Percentiles rank a stretch among this genome's conserved stretches.
Conservation (phyloP, 345 rosid genomes). For the Populus euphratica region DNA sequence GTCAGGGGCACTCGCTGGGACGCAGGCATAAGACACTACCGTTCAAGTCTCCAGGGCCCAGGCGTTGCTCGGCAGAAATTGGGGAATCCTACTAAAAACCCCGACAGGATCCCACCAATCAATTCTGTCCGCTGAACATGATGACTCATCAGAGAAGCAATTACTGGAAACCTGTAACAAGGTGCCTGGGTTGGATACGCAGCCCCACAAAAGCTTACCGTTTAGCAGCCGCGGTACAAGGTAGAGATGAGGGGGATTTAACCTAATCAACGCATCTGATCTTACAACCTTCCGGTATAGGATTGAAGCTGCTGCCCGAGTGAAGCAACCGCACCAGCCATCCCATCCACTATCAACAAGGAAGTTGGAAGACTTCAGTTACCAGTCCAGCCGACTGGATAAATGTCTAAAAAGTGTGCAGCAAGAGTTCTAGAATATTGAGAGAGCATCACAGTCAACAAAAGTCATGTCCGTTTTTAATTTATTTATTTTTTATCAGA, state of each 20-base stretch:
- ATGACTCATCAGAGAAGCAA: conserved; percentile 4
- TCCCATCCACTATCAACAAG: background rate
- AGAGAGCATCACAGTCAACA: no score
- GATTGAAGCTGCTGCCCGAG: background rate
- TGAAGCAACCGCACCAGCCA: background rate
- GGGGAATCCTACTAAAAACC: conserved; percentile 12
- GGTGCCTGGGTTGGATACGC: background rate
- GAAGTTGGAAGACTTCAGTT: background rate
- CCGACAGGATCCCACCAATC: conserved; percentile 8
- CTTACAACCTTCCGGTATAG: background rate
- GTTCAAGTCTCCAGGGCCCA: background rate
- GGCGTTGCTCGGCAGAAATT: conserved; percentile 1
- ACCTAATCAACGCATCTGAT: background rate
- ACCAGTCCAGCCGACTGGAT: background rate
- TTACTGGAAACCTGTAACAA: conserved; percentile 5
- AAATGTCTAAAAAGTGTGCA: background rate
- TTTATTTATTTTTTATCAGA: no score
- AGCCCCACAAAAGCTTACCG: background rate
- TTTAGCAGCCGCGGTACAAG: background rate
- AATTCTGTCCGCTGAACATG: conserved; percentile 5
- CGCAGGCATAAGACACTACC: background rate
- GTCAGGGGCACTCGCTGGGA: background rate
- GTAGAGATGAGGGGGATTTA: background rate
- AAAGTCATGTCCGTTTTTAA: no score
- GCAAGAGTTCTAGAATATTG: background rate